A percentile compares a stretch with the other conserved stretches of the same genome.
Conservation (phyloP, 169 alveolate species). For the Plasmodium reichenowi region DNA sequence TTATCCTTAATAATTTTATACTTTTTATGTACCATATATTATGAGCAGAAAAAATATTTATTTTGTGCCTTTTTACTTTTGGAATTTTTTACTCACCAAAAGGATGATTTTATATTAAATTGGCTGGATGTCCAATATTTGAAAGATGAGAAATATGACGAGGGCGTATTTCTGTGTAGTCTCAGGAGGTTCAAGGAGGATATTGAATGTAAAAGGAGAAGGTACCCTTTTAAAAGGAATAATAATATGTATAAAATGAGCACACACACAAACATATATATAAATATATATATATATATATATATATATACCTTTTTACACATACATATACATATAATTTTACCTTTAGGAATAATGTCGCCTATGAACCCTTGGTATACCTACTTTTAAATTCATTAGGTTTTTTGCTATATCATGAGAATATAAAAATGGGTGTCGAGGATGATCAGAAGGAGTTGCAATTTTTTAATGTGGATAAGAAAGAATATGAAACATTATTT, state of each 20-base stretch:
- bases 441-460: conserved; percentile 3
- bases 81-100: conserved; percentile 19
- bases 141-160: conserved; percentile 10
- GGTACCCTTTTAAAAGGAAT: conserved; percentile 15
- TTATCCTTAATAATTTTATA: conserved; percentile 45
- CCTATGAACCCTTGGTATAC: conserved; percentile 37
- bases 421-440: not conserved
- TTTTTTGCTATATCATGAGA: conserved; percentile 15
- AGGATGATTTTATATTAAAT: conserved; percentile 10
- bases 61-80: conserved; percentile 30
- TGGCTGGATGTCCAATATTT: not conserved
- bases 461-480: conserved; percentile 15
- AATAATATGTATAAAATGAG: too few relatives aligned
- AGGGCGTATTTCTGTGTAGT: not conserved
- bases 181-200: not conserved
- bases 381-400: conserved; percentile 35
- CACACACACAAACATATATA: too few relatives aligned
- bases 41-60: conserved; percentile 30
- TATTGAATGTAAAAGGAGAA: not conserved
- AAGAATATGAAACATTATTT: conserved; percentile 27
- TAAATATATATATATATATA: not conserved
- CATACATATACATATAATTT: not conserved
- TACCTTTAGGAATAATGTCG: conserved; percentile 14
- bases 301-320: not conserved
- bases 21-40: conserved; percentile 64